These are phyloP conservation scores for Wickerhamomyces sp. DNA, from an alignment of 1,139 yeast genomes.

Conservation along the genomic window DNA sequence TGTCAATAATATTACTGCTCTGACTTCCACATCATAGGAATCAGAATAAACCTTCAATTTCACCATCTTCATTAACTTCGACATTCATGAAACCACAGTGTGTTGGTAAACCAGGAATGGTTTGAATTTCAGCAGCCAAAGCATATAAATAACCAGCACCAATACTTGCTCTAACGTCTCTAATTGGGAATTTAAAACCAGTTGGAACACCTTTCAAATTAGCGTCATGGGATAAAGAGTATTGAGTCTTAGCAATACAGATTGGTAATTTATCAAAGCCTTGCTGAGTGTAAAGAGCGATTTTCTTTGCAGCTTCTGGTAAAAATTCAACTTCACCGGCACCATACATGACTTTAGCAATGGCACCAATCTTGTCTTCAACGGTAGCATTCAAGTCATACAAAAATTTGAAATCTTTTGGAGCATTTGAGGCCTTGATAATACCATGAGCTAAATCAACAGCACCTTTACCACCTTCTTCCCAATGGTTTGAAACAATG, in stretches of 20 bases:
- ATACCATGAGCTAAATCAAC: slow-evolving; percentile 83
- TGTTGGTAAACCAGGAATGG: slow-evolving; percentile 96
- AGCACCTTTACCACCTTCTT: slow-evolving; percentile 96
- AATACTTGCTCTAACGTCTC: slow-evolving; percentile 89
- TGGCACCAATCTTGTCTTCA: slow-evolving; percentile 76
- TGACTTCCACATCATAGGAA: too few species aligned
- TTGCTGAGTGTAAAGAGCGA: slow-evolving; percentile 79
- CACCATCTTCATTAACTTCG: slow-evolving; percentile 89
- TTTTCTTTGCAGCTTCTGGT: slow-evolving; percentile 80
- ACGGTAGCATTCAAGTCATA: slow-evolving; percentile 69
- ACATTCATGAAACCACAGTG: slow-evolving; percentile 97
- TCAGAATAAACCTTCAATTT: slow-evolving; percentile 89
- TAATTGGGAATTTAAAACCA: slow-evolving; percentile 89
- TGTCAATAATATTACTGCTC: not conserved
- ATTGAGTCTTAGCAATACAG: slow-evolving; percentile 97
- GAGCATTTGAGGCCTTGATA: slow-evolving; percentile 60
- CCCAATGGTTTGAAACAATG: slow-evolving; percentile 96
- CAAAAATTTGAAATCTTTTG: slow-evolving; percentile 60
- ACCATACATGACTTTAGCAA: slow-evolving; percentile 92
- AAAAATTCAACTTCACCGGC: slow-evolving; percentile 84
- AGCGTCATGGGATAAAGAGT: slow-evolving; percentile 93
- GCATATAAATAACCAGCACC: slow-evolving; percentile 98
- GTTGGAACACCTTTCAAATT: slow-evolving; percentile 91
- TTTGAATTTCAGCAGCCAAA: slow-evolving; percentile 94
- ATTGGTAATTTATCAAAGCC: slow-evolving; percentile 92